A percentile compares a stretch with the other conserved stretches of the same genome.
phyloP scores from a whole-genome alignment of 129 eudicot genomes.

The Heracleum sosnowskyi region DNA sequence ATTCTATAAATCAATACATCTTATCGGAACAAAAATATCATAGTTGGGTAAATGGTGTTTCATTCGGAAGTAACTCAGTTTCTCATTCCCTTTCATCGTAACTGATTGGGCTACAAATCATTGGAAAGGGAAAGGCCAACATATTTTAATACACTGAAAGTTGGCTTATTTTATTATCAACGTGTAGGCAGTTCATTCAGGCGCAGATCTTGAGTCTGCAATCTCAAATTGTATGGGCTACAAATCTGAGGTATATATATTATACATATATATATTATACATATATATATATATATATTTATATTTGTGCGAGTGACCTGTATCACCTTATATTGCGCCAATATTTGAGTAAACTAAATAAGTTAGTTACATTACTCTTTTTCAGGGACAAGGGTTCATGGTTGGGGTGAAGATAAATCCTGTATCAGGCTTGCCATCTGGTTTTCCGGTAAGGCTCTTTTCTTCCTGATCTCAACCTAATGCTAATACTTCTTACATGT shows the following conservation, averaged over 20 bases:
- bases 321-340: background rate
- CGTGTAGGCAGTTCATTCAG: constrained; percentile 97
- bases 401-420: constrained; percentile 91
- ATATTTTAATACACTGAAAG: background rate
- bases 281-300: constrained; percentile 17
- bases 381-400: constrained; percentile 95
- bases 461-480: constrained; percentile 6
- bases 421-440: constrained; percentile 83
- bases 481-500: background rate
- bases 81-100: too few relatives aligned
- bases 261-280: too few relatives aligned
- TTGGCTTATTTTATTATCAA: background rate
- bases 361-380: constrained; percentile 5
- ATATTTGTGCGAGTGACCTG: background rate
- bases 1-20: too few relatives aligned
- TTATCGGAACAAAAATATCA: too few relatives aligned
- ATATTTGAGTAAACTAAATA: background rate
- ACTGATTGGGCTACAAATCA: too few relatives aligned
- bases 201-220: constrained; percentile 98
- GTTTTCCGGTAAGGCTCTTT: constrained; percentile 55
- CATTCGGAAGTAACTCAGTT: too few relatives aligned
- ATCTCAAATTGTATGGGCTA: constrained; percentile 88
- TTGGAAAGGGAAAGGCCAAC: too few relatives aligned
- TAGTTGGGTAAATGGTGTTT: too few relatives aligned
- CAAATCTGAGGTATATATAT: constrained; percentile 56